Evolutionary conservation across 2,329 filamentous ascomycete genomes (phyloP), one percentile per base, ranked within the genome.

Genomic region (Ceratocystis albifundus): DNA sequence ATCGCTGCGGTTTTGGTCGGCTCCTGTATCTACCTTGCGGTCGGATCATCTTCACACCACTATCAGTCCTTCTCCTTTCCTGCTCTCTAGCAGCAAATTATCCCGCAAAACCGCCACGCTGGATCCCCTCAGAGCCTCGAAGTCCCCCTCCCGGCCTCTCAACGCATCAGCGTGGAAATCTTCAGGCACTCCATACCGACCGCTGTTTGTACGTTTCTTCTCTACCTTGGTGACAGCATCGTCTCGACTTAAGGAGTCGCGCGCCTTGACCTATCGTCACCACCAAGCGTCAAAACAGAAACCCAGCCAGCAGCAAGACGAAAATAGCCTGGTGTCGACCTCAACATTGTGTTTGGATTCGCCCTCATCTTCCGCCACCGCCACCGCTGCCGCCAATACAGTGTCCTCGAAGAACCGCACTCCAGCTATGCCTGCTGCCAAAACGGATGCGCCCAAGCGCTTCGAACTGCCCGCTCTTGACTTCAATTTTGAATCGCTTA

Each of bases 391-490:
- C 36, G 10, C 36, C 36, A 41, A 41, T 12, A 41, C n/a, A 44
- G 36, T 10, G 36, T 59, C 53, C 46, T 41, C 63, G 25, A n/a
- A 57, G 25, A 66, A 62, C 41, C 61, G n/a, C 25, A 22, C 45
- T 25, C 57, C 50, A 36, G 55, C 53, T n/a, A 68, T 68, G 66
- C 44, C 66, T n/a, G 53, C 61, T 28, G n/a, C 28, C 6, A 65
- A 55, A 32, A 63, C 66, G 20, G n/a, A 63, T 61, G 66, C 64
- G 45, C 45, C 65, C 15, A 69, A 68, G 65, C 68, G 67, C 67
- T 85, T 85, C 69, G 80, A 84, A 75, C 78, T 85, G 67, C 83
- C 83, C 7, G 79, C 78, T 61, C 77, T 85, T 68, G 76, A 85
- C 69, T 78, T 85, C 75, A 80, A 83, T 70, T 84, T 84, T 70